Evolutionary conservation across 2,329 filamentous ascomycete species (phyloP), one percentile per base, ranked within the genome.

Genomic region (Fonsecaea nubica): DNA sequence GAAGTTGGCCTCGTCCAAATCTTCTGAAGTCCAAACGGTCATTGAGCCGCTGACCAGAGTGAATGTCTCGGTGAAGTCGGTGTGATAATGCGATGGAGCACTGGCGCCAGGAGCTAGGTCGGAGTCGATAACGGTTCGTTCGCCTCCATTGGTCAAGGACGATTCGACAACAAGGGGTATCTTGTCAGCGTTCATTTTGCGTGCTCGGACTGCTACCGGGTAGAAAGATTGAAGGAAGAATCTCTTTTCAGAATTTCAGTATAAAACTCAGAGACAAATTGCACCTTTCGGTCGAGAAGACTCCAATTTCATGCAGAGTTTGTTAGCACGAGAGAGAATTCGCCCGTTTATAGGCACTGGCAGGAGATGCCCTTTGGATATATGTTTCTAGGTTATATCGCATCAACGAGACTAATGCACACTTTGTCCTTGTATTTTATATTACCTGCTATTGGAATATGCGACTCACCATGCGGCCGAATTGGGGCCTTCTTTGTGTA

Each of bases 81-180:
- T 53, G 32, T 66, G 64, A 54, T 66, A 66, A 54, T 66, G 64
- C 30, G 62, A 45, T 40, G 55, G 55, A 18, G 64, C 58, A n/a
- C 18, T 18, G 25, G 64, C 58, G 21, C 58, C 64, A 10, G 42
- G 12, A 33, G 59, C 59, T 4, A 66, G 40, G 35, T 66, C 64
- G 10, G 58, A 40, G 6, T 56, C 58, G 15, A 61, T 54, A 25
- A 58, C 21, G 10, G 64, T 62, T 9, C 50, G 48, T 36, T 48
- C 12, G n/a, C 58, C 58, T 4, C 60, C 48, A 35, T 58, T 66
- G 8, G 64, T 48, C 12, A 62, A 33, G 21, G 64, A 21, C 5
- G 64, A 62, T 25, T 62, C 57, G 40, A 58, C 40, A 42, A 66
- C 53, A n/a, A 30, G 30, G 8, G 64, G 64, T n/a, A 62, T 10